phyloP scores from a whole-genome alignment of 2,329 filamentous ascomycete species.

The Trichoderma brevicompactum region DNA sequence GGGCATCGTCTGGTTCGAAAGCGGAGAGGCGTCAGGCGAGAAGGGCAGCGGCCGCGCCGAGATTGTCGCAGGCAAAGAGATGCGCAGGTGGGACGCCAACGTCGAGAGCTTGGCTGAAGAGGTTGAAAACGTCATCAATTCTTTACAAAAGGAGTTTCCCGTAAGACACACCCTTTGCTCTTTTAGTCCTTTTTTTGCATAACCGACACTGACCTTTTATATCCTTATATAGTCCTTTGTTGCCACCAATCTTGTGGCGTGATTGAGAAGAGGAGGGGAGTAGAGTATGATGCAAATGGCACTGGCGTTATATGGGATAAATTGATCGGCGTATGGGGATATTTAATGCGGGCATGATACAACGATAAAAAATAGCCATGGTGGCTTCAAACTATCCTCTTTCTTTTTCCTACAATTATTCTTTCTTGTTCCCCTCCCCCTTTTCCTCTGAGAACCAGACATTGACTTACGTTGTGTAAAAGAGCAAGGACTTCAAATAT shows the following conservation, averaged over 20 bases:
- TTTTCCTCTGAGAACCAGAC: slow-evolving; percentile 35
- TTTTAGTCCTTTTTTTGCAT: slow-evolving; percentile 21
- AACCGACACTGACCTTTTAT: neutral
- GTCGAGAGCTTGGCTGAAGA: slow-evolving; percentile 86
- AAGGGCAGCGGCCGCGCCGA: slow-evolving; percentile 69
- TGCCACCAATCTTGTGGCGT: slow-evolving; percentile 54
- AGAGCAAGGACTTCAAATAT: neutral
- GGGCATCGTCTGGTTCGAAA: slow-evolving; percentile 83
- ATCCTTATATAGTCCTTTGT: slow-evolving; percentile 57
- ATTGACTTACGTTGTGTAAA: slow-evolving; percentile 8
- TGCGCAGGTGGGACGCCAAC: slow-evolving; percentile 87
- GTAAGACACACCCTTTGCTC: slow-evolving; percentile 42
- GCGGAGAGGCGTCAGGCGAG: slow-evolving; percentile 69
- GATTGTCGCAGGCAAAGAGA: slow-evolving; percentile 67
- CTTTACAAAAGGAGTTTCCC: slow-evolving; percentile 80
- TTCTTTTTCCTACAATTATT: neutral
- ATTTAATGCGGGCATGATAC: slow-evolving; percentile 10
- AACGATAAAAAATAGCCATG: neutral
- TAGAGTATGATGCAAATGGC: neutral
- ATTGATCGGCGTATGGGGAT: slow-evolving; percentile 21
- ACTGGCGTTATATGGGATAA: slow-evolving; percentile 15
- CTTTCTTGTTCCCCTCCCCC: slow-evolving; percentile 42
- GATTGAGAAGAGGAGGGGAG: slow-evolving; percentile 20
- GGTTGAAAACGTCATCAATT: slow-evolving; percentile 82
- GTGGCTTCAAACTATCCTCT: neutral